phyloP scores from a whole-genome alignment of 441 rosid species.

The Populus tomentosa region DNA sequence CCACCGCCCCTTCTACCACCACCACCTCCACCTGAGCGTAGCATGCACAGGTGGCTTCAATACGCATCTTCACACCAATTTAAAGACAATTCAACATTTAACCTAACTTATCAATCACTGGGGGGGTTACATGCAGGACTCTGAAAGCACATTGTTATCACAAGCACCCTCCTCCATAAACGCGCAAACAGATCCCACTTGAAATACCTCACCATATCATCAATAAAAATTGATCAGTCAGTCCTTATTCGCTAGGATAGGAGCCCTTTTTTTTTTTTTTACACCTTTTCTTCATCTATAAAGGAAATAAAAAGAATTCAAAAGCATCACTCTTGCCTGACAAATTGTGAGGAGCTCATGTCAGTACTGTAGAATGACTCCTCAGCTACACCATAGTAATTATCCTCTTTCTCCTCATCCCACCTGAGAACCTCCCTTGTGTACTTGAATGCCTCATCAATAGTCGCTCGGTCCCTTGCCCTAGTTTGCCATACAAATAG shows the following conservation, averaged over 20 bases:
- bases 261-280: background rate
- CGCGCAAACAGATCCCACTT: background rate
- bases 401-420: constrained; percentile 81
- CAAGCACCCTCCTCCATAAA: background rate
- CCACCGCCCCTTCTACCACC: too few relatives aligned
- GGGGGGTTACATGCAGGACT: background rate
- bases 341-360: constrained; percentile 83
- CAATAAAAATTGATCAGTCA: background rate
- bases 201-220: background rate
- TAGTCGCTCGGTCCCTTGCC: constrained; percentile 70
- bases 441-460: constrained; percentile 91
- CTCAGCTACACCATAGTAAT: constrained; percentile 66
- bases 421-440: constrained; percentile 92
- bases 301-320: background rate
- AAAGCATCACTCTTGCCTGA: constrained; percentile 48
- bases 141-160: background rate
- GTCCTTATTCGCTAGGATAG: constrained; percentile 6
- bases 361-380: constrained; percentile 94
- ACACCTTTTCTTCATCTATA: background rate
- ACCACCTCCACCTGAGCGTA: too few relatives aligned
- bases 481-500: constrained; percentile 92
- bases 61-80: background rate
- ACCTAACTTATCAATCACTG: background rate
- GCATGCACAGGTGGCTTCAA: background rate
- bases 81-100: background rate